Evolutionary conservation across 2,329 filamentous ascomycete genomes (phyloP).

Genomic region (Diaporthe longicolla): DNA sequence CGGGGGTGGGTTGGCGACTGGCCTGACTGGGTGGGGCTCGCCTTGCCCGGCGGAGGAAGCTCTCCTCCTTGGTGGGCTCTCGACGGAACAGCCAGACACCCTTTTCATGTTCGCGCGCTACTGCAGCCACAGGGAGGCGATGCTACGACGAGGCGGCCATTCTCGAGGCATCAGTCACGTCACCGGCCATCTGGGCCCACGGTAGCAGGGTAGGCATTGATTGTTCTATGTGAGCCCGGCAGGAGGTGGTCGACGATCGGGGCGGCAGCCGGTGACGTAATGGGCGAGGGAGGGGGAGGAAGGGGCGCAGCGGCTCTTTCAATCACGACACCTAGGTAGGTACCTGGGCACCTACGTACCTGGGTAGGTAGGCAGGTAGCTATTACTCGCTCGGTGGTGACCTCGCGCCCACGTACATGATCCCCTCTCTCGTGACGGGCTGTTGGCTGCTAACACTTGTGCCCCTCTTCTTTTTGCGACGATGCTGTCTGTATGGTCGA

Average conservation of each 20-base stretch:
- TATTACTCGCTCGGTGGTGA: not conserved
- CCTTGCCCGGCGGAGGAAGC: not conserved
- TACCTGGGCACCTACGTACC: too few species aligned
- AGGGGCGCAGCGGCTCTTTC: slow-evolving; percentile 22
- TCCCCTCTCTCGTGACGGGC: too few species aligned
- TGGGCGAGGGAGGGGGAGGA: not conserved
- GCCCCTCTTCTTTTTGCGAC: not conserved
- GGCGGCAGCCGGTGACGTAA: slow-evolving; percentile 32
- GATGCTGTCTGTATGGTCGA: slow-evolving; percentile 15
- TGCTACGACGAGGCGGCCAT: slow-evolving; percentile 29
- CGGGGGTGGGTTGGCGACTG: slow-evolving; percentile 5
- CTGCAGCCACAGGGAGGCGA: slow-evolving; percentile 33
- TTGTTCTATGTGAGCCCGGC: slow-evolving; percentile 12
- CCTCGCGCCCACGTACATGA: not conserved
- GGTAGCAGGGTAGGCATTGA: not conserved
- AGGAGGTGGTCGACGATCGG: slow-evolving; percentile 20
- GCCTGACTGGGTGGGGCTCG: slow-evolving; percentile 1
- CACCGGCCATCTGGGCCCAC: slow-evolving; percentile 7
- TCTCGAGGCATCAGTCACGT: slow-evolving; percentile 27
- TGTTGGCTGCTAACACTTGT: not conserved
- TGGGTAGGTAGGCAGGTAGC: too few species aligned
- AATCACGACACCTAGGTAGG: not conserved
- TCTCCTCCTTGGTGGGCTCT: not conserved
- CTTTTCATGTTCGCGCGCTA: slow-evolving; percentile 10
- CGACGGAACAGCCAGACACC: not conserved